Percentiles rank a stretch among this genome's conserved stretches.
Evolutionary conservation across 2,329 filamentous ascomycete genomes (phyloP).

Genomic region (Calonectria hongkongensis): DNA sequence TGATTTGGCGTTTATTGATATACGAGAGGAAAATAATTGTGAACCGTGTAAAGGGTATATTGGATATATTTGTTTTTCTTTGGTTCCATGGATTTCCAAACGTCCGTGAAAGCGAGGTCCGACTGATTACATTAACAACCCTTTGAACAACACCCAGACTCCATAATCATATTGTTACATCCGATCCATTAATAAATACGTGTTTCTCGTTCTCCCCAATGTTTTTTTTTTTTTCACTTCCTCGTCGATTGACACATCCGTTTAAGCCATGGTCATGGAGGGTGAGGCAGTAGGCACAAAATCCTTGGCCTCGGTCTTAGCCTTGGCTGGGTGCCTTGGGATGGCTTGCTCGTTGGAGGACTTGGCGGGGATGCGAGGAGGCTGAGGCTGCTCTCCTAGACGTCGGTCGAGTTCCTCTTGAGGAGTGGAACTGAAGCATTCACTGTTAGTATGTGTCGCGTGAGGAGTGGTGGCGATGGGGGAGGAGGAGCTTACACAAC

Average conservation of each 20-base stretch:
- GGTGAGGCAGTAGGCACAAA: conserved; percentile 22
- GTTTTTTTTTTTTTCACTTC: neutral
- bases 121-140: conserved; percentile 16
- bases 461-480: neutral
- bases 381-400: conserved; percentile 33
- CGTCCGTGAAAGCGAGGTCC: neutral
- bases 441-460: conserved; percentile 5
- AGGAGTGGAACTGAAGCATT: conserved; percentile 31
- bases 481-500: conserved; percentile 34
- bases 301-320: conserved; percentile 25
- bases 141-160: conserved; percentile 27
- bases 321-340: conserved; percentile 23
- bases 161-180: conserved; percentile 31
- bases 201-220: neutral
- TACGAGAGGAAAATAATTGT: neutral
- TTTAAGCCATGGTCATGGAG: conserved; percentile 22
- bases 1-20: neutral
- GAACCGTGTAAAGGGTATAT: conserved; percentile 23
- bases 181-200: conserved; percentile 25
- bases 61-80: conserved; percentile 12
- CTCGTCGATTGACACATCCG: neutral
- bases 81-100: neutral
- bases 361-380: conserved; percentile 38
- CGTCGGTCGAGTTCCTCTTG: conserved; percentile 39
- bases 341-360: conserved; percentile 15